Evolutionary conservation across 2,329 filamentous ascomycete genomes (phyloP).

Genomic region (Colletotrichum abscissum): DNA sequence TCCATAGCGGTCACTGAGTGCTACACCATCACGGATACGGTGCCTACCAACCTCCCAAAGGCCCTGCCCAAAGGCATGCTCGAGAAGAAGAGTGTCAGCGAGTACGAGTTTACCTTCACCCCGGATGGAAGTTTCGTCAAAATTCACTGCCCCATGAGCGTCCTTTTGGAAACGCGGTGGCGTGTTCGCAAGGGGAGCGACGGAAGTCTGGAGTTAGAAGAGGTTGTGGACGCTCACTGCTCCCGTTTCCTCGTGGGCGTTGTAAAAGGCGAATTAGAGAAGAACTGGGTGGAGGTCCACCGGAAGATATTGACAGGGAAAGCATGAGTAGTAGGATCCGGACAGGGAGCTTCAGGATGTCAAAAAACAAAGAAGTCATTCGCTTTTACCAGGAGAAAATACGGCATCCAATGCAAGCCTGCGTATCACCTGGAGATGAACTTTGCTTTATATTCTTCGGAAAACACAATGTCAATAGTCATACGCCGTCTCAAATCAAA

Average conservation of each 20-base stretch:
- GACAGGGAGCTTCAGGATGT: not conserved
- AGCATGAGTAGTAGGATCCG: not conserved
- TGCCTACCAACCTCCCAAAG: constrained; percentile 50
- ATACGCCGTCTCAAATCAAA: too few relatives aligned
- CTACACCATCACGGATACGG: constrained; percentile 61
- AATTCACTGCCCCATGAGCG: constrained; percentile 60
- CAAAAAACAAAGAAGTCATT: too few relatives aligned
- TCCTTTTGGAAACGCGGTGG: constrained; percentile 66
- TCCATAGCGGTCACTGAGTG: constrained; percentile 44
- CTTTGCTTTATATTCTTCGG: too few relatives aligned
- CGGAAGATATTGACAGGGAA: constrained; percentile 50
- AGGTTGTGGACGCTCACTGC: constrained; percentile 60
- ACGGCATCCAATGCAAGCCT: too few relatives aligned
- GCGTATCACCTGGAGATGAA: too few relatives aligned
- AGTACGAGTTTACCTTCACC: constrained; percentile 64
- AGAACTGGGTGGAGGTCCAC: constrained; percentile 62
- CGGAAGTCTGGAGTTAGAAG: constrained; percentile 55
- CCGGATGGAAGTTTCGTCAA: constrained; percentile 61
- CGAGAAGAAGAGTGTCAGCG: constrained; percentile 64
- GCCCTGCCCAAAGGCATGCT: constrained; percentile 63
- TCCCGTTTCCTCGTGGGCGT: constrained; percentile 60
- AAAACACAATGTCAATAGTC: too few relatives aligned
- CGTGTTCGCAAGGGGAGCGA: constrained; percentile 44
- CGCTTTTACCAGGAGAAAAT: too few relatives aligned
- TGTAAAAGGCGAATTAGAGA: constrained; percentile 62